Percentiles rank a stretch among this genome's conserved stretches.
Evolutionary conservation across 495 filamentous ascomycete species (phyloP).

Genomic region (Aspergillus kassunensis): DNA sequence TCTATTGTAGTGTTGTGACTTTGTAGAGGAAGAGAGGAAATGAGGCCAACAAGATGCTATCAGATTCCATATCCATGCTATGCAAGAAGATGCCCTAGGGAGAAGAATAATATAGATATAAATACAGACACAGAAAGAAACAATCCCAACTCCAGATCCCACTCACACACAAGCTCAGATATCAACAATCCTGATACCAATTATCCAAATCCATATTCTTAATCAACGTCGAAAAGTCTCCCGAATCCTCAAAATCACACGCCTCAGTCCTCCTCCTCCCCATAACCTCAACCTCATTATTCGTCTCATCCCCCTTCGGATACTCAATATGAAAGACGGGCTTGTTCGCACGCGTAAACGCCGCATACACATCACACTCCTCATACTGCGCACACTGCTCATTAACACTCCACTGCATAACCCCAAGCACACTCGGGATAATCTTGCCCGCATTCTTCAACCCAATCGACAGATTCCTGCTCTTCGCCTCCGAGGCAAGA

Average conservation of each 20-base stretch:
- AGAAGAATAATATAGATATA: too few relatives aligned
- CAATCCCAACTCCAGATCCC: too few relatives aligned
- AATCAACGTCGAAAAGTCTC: slow-evolving; percentile 58
- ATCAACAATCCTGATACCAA: slow-evolving; percentile 55
- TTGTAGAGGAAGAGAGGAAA: too few relatives aligned
- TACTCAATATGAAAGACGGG: slow-evolving; percentile 77
- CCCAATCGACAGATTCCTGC: slow-evolving; percentile 50
- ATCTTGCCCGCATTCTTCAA: slow-evolving; percentile 65
- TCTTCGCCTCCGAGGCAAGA: slow-evolving; percentile 50
- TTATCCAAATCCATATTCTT: slow-evolving; percentile 60
- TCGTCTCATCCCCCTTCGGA: slow-evolving; percentile 39
- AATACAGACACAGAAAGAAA: too few relatives aligned
- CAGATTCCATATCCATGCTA: too few relatives aligned
- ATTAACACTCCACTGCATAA: slow-evolving; percentile 66
- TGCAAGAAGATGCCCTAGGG: too few relatives aligned
- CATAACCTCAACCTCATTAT: slow-evolving; percentile 35
- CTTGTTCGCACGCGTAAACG: slow-evolving; percentile 57
- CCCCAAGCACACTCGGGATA: slow-evolving; percentile 49
- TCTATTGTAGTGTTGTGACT: too few relatives aligned
- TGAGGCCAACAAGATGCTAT: too few relatives aligned
- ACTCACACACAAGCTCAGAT: too few relatives aligned
- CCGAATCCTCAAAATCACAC: slow-evolving; percentile 34
- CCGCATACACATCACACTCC: slow-evolving; percentile 53
- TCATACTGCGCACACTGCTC: slow-evolving; percentile 64
- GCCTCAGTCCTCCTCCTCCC: slow-evolving; percentile 23